A percentile compares a stretch with the other conserved stretches of the same genome.
These are phyloP conservation scores for Alternaria rosae DNA, from an alignment of 2,329 filamentous ascomycete species.

Conservation along the genomic window DNA sequence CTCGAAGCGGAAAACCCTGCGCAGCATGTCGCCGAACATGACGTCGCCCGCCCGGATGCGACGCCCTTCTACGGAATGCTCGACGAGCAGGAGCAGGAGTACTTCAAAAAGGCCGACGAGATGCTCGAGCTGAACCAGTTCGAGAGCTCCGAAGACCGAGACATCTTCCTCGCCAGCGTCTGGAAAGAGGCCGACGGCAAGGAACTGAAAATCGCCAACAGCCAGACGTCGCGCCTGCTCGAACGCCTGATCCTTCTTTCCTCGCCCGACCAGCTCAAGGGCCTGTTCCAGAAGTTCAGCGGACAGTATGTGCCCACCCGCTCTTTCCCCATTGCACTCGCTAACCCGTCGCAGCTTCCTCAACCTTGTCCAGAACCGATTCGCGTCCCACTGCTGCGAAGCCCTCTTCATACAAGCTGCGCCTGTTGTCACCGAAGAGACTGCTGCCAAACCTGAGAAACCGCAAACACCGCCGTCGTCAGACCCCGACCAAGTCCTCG, in stretches of 20 bases:
- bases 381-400: constrained; percentile 97
- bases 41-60: constrained; percentile 56
- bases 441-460: constrained; percentile 59
- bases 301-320: constrained; percentile 65
- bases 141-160: constrained; percentile 68
- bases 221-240: constrained; percentile 91
- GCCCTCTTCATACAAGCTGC: constrained; percentile 87
- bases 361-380: constrained; percentile 90
- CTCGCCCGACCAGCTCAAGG: constrained; percentile 80
- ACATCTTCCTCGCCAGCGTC: constrained; percentile 73
- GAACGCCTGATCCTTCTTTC: constrained; percentile 88
- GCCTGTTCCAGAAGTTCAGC: constrained; percentile 82
- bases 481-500: constrained; percentile 59
- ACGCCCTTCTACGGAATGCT: constrained; percentile 92
- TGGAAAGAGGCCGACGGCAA: constrained; percentile 88
- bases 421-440: constrained; percentile 77
- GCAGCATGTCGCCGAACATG: constrained; percentile 34
- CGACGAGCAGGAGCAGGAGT: constrained; percentile 91
- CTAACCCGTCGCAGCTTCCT: constrained; percentile 66
- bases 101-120: constrained; percentile 89
- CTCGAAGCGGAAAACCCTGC: constrained; percentile 23
- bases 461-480: constrained; percentile 54
- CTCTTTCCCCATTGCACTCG: background rate
- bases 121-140: constrained; percentile 92
- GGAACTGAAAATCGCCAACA: constrained; percentile 94